A percentile compares a stretch with the other conserved stretches of the same genome.
Evolutionary conservation across 148 eudicot genomes (phyloP).

Genomic region (Vaccinium vitisidaea): DNA sequence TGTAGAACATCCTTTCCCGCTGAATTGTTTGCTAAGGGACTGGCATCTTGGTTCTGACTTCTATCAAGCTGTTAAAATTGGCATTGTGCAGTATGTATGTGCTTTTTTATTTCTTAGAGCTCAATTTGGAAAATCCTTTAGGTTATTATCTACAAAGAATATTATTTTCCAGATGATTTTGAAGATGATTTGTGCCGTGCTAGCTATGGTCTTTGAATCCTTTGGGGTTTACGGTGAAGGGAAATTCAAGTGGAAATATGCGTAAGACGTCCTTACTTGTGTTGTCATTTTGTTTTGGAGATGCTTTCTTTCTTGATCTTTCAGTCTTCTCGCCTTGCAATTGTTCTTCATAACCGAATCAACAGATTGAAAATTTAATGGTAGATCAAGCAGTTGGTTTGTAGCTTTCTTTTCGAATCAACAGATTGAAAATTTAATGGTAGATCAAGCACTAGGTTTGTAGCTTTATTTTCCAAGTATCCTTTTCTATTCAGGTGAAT

Average conservation of each 20-base stretch:
- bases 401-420: neutral
- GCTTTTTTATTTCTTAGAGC: conserved; percentile 12
- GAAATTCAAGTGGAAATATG: conserved; percentile 89
- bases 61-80: conserved; percentile 94
- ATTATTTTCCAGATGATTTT: conserved; percentile 79
- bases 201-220: conserved; percentile 69
- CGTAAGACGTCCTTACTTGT: conserved; percentile 53
- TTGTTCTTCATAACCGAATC: neutral
- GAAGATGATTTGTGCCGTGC: conserved; percentile 89
- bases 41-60: conserved; percentile 95
- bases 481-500: neutral
- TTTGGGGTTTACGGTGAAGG: conserved; percentile 96
- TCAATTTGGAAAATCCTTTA: neutral
- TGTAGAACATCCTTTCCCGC: conserved; percentile 95
- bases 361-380: neutral
- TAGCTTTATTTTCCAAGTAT: neutral
- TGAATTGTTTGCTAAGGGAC: conserved; percentile 68
- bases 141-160: conserved; percentile 7
- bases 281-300: conserved; percentile 6
- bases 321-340: neutral
- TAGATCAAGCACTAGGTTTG: neutral
- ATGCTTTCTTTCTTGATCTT: neutral
- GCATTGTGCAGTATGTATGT: conserved; percentile 98
- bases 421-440: no score
- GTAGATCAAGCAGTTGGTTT: conserved; percentile 1